phyloP scores from a whole-genome alignment of 2,329 filamentous ascomycete genomes.

The Coniochaeta sp. region DNA sequence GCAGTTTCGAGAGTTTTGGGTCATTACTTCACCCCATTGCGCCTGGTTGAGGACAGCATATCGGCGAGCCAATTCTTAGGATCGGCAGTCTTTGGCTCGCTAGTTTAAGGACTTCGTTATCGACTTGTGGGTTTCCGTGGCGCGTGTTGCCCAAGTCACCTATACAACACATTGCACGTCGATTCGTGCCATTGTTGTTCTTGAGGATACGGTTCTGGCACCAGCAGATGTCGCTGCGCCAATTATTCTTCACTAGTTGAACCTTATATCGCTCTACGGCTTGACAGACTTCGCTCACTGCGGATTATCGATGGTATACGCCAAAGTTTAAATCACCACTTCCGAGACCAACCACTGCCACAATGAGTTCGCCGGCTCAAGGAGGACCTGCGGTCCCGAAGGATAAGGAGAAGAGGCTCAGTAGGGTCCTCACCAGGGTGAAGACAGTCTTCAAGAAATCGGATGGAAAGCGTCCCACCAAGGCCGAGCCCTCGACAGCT shows the following conservation, averaged over 20 bases:
- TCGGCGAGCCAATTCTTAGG: neutral
- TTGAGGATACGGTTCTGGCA: neutral
- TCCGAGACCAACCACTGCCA: slow-evolving; percentile 5
- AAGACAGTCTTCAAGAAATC: slow-evolving; percentile 42
- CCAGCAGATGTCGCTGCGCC: neutral
- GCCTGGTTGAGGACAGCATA: neutral
- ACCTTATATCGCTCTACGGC: neutral
- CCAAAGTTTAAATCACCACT: neutral
- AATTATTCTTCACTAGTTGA: neutral
- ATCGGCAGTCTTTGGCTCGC: neutral
- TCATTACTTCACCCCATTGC: neutral
- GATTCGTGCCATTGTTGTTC: neutral
- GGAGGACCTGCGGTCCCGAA: slow-evolving; percentile 25
- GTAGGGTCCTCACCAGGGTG: slow-evolving; percentile 38
- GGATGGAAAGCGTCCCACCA: slow-evolving; percentile 18
- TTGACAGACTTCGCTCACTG: neutral
- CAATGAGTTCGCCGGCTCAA: slow-evolving; percentile 36
- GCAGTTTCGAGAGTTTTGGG: neutral
- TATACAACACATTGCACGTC: neutral
- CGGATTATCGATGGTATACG: slow-evolving; percentile 1
- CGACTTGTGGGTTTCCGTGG: neutral
- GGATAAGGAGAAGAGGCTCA: slow-evolving; percentile 38
- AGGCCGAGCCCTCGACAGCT: slow-evolving; percentile 9
- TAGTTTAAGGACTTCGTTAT: neutral
- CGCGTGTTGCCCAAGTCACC: neutral